A percentile compares a stretch with the other conserved stretches of the same genome.
Conservation (phyloP, 2,329 filamentous ascomycete species). For the Penicillium hesseltinei region DNA sequence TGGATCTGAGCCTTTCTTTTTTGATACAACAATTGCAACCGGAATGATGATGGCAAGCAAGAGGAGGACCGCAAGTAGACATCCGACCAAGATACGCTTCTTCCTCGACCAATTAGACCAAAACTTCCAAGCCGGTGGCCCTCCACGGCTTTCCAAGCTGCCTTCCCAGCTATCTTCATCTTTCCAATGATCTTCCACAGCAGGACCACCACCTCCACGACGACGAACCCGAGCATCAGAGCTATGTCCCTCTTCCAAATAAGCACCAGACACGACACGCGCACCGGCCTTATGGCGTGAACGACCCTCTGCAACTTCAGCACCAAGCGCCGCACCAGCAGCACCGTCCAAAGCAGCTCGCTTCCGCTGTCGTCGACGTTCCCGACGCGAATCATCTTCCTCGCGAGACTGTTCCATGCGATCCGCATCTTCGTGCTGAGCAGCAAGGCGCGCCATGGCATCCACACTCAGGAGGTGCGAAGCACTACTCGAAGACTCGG, state of each 20-base stretch:
- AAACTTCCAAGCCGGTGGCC: slow-evolving; percentile 36
- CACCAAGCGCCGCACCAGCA: slow-evolving; percentile 17
- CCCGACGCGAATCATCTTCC: slow-evolving; percentile 23
- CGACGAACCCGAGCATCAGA: slow-evolving; percentile 51
- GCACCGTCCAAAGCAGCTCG: slow-evolving; percentile 23
- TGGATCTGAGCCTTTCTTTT: slow-evolving; percentile 51
- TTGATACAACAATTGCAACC: slow-evolving; percentile 64
- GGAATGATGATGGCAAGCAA: slow-evolving; percentile 66
- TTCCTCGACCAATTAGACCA: slow-evolving; percentile 32
- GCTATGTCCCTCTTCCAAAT: slow-evolving; percentile 64
- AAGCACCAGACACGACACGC: slow-evolving; percentile 67
- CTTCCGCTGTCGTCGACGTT: slow-evolving; percentile 29
- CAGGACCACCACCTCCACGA: slow-evolving; percentile 31
- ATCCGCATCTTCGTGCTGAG: slow-evolving; percentile 58
- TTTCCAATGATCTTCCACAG: slow-evolving; percentile 51
- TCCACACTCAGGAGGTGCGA: slow-evolving; percentile 49
- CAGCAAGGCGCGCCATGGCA: slow-evolving; percentile 65
- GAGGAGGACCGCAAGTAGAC: slow-evolving; percentile 53
- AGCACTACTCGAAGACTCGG: slow-evolving; percentile 44
- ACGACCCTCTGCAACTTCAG: slow-evolving; percentile 26
- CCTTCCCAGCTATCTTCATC: slow-evolving; percentile 40
- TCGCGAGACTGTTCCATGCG: slow-evolving; percentile 46
- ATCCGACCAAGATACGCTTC: slow-evolving; percentile 51
- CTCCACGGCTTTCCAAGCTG: slow-evolving; percentile 32
- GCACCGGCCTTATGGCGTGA: slow-evolving; percentile 51